Base-by-base conservation (phyloP, 2,329 filamentous ascomycete genomes). In the Monilinia laxa region DNA sequence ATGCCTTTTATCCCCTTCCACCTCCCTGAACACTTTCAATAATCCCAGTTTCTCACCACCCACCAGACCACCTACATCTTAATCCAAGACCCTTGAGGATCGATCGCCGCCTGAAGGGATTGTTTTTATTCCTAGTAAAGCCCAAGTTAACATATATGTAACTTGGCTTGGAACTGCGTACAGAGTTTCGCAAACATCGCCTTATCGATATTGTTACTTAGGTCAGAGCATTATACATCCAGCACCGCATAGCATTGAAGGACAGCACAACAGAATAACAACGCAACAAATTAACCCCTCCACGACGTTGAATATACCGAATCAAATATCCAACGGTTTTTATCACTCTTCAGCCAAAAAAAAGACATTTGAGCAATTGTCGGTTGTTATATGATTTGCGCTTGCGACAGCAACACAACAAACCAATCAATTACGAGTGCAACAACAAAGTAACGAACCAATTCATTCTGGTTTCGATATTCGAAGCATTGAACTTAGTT, bases 181-280 rank as follows among this genome's bases (percentile, higher is more conserved):
- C 38, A 40, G 38, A 42, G n/a, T 55, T n/a, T 63, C 20, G 60
- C 51, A 65, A 65, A 65, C 31, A 62, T 51, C 38, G 55, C 64
- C 64, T 60, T 65, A 65, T 65, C 56, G 64, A 62, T 65, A 65
- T 65, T 65, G 45, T 65, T 35, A 42, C 40, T 28, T 59, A 45
- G 60, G 35, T 23, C 63, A 45, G 55, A 65, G 62, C 25, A 55
- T 59, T 14, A 23, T 51, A 51, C 45, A 51, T 18, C 35, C 45
- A 10, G 31, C 18, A 40, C 35, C 23, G 38, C 55, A 45, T 47
- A 45, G 25, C 47, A 55, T 42, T 45, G 47, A 62, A 45, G 42
- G 35, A 56, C 18, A 47, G 42, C 25, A 38, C 31, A 52, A 49
- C 38, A 45, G 18, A 40, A 54, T 5, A 47, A 42, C 12, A 60